Conservation (phyloP, 2,329 filamentous ascomycete genomes). For the Hypomyces rosellus region DNA sequence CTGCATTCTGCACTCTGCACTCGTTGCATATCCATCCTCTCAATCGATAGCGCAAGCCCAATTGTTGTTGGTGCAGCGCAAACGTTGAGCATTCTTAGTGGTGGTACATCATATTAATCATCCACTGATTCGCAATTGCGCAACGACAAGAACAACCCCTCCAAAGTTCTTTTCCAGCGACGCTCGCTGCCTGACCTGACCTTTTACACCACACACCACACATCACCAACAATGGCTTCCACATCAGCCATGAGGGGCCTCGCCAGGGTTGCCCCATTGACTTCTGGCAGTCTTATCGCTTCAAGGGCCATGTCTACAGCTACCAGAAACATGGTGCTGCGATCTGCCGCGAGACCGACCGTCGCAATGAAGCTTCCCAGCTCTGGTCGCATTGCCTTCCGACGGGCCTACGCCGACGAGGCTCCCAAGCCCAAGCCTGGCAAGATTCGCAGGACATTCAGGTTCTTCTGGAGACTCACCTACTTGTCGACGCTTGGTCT, state of each 20-base stretch:
- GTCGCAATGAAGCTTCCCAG: conserved; percentile 29
- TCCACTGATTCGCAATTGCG: background rate
- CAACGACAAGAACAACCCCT: background rate
- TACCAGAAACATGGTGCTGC: conserved; percentile 17
- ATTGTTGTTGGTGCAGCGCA: background rate
- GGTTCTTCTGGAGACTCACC: conserved; percentile 77
- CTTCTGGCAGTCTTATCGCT: conserved; percentile 22
- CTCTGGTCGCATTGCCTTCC: conserved; percentile 35
- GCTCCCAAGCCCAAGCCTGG: conserved; percentile 43
- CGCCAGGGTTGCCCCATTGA: conserved; percentile 25
- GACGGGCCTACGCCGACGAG: conserved; percentile 46
- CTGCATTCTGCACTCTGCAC: conserved; percentile 19
- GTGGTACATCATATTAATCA: background rate
- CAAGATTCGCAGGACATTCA: conserved; percentile 62
- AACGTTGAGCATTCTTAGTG: background rate
- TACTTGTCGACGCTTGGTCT: conserved; percentile 68
- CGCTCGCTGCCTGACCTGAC: background rate
- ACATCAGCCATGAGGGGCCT: conserved; percentile 33
- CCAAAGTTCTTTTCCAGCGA: background rate
- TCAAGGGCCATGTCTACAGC: conserved; percentile 29
- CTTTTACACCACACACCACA: background rate
- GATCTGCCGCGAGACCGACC: conserved; percentile 22
- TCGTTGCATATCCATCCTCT: no score
- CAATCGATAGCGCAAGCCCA: no score
- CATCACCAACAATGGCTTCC: background rate